Base-by-base conservation (phyloP, 176 grass and related monocot genomes). In the Paspalum vaginatum region DNA sequence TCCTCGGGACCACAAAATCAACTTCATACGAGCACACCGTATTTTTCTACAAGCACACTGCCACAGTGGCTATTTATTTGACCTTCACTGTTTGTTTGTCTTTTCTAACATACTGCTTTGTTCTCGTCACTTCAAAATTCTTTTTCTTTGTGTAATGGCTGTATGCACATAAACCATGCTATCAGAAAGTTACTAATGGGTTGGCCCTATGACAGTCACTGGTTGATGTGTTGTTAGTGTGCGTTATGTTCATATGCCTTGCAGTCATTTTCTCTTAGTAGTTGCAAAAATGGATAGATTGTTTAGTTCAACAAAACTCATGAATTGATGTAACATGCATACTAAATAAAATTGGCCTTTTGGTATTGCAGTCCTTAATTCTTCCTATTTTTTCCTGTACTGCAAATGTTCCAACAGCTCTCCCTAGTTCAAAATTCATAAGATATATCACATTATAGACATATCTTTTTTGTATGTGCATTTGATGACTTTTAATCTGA, bases 381-480 rank as follows among this genome's bases (percentile, higher is more conserved):
- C 63, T 63, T 54, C 37, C 7, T 37, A 71, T 8, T 77, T 61
- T 70, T 63, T 55, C 37, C 37, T 44, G 10, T 80, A 68, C 48
- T 44, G 16, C 17, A 20, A 41, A 84, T 80, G 48, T 66, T 70
- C n/a, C 16, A 12, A 49, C 46, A 70, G 6, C 45, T 61, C 41
- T 74, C 24, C 17, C 27, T 51, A 64, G 62, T 27, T 74, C 38
- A 76, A 3, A 57, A 58, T 10, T 11, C 10, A 22, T 27, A n/a
- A 16, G 65, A 82, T 71, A 55, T 76, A 81, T 44, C 15, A 65
- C 39, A 39, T 46, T 65, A 73, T 73, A 48, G 32, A 32, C 32
- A 32, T 32, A 32, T 32, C 32, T 32, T 2, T 16, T 62, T 46
- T 27, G 38, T 58, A 16, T 13, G 22, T 27, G 17, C 46, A 52